A percentile compares a stretch with the other conserved stretches of the same genome.
Evolutionary conservation across 768 basidiomycete genomes (phyloP).

Genomic region (Panaeolus cyanescens): DNA sequence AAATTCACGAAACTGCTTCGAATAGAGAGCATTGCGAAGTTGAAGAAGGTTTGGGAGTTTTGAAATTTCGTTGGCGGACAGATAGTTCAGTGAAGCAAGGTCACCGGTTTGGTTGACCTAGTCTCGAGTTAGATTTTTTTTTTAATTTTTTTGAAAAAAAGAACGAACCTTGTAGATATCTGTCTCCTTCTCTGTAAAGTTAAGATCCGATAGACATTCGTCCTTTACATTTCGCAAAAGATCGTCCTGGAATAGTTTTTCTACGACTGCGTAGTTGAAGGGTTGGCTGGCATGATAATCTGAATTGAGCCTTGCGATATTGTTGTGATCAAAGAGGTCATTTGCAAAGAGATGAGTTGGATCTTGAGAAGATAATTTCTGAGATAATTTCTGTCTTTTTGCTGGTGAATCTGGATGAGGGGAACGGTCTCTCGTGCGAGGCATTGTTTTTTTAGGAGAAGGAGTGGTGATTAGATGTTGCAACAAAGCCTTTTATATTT

Average conservation of each 20-base stretch:
- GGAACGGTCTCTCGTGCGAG: constrained; percentile 48
- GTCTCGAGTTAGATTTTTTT: no score
- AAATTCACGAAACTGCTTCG: constrained; percentile 76
- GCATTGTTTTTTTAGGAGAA: constrained; percentile 9
- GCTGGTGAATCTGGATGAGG: constrained; percentile 11
- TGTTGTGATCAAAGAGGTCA: constrained; percentile 57
- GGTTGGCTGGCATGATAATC: constrained; percentile 64
- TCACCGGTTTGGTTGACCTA: constrained; percentile 98
- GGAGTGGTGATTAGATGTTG: neutral
- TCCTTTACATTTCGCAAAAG: constrained; percentile 81
- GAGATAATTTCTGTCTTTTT: constrained; percentile 25
- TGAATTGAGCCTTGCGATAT: constrained; percentile 53
- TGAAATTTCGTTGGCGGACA: constrained; percentile 73
- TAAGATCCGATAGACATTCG: constrained; percentile 77
- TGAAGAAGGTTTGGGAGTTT: constrained; percentile 78
- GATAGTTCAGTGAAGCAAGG: constrained; percentile 88
- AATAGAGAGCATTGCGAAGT: constrained; percentile 92
- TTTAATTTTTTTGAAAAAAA: neutral
- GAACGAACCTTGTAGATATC: constrained; percentile 90
- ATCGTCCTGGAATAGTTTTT: constrained; percentile 82
- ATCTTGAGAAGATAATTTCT: constrained; percentile 41
- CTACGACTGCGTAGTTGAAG: constrained; percentile 82
- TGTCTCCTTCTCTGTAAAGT: constrained; percentile 92
- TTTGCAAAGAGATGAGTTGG: constrained; percentile 46
- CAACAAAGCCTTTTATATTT: neutral